These are phyloP conservation scores for Erucastrum elatum DNA, from an alignment of 345 rosid genomes.

Conservation along the genomic window DNA sequence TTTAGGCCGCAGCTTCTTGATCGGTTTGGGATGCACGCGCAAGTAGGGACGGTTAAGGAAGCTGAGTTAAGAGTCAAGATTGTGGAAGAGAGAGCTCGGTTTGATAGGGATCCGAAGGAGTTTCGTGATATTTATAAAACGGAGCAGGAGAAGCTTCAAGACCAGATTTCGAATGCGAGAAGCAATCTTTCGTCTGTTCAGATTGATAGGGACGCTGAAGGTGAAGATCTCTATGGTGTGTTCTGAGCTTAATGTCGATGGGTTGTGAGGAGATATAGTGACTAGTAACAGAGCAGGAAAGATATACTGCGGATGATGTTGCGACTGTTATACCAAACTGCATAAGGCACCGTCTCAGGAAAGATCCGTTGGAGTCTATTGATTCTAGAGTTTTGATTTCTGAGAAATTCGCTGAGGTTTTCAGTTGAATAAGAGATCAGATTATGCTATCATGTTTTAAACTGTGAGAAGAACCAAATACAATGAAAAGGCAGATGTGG, in stretches of 20 bases:
- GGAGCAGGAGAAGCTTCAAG: slow-evolving; percentile 91
- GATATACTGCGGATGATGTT: slow-evolving; percentile 83
- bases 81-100: slow-evolving; percentile 41
- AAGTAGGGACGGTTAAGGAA: slow-evolving; percentile 91
- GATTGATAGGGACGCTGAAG: slow-evolving; percentile 73
- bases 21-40: slow-evolving; percentile 96
- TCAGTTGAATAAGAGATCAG: slow-evolving; percentile 48
- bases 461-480: slow-evolving; percentile 30
- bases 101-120: slow-evolving; percentile 86
- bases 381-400: slow-evolving; percentile 86
- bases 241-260: slow-evolving; percentile 89
- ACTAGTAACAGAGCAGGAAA: slow-evolving; percentile 89
- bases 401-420: slow-evolving; percentile 93
- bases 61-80: slow-evolving; percentile 88
- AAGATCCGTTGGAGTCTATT: slow-evolving; percentile 95
- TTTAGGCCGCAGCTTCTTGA: slow-evolving; percentile 91
- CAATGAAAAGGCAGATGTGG: slow-evolving; percentile 24
- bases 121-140: slow-evolving; percentile 74
- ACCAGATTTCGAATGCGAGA: slow-evolving; percentile 73
- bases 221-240: slow-evolving; percentile 96
- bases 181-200: slow-evolving; percentile 65
- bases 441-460: slow-evolving; percentile 3
- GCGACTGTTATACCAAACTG: slow-evolving; percentile 92
- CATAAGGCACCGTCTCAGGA: slow-evolving; percentile 93
- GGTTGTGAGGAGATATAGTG: slow-evolving; percentile 93